phyloP scores from a whole-genome alignment of 345 rosid genomes.

The Alliaria petiolata region DNA sequence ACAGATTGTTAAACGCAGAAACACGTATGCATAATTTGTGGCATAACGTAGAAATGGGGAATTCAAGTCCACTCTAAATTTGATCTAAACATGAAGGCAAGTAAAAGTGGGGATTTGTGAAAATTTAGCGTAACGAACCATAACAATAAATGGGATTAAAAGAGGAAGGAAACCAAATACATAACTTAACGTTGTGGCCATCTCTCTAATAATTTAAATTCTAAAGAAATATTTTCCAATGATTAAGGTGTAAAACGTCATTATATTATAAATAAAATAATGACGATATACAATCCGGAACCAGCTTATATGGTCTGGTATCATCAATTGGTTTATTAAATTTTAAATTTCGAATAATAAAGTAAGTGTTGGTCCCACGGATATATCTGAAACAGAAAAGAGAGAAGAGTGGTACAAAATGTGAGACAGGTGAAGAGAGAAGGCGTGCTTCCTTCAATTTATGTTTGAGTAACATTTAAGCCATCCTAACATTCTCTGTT shows the following conservation, averaged over 20 bases:
- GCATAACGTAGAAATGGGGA: neutral
- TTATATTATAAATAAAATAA: neutral
- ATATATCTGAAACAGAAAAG: constrained; percentile 29
- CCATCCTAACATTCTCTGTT: constrained; percentile 53
- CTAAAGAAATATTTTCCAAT: neutral
- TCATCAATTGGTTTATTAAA: neutral
- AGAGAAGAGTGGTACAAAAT: constrained; percentile 20
- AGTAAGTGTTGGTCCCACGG: constrained; percentile 26
- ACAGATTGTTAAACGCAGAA: neutral
- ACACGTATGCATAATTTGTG: neutral
- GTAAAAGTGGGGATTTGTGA: constrained; percentile 65
- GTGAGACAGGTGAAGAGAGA: constrained; percentile 26
- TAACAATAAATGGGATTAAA: constrained; percentile 44
- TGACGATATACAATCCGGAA: constrained; percentile 2
- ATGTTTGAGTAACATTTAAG: constrained; percentile 59
- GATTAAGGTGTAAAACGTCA: neutral
- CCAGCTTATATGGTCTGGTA: constrained; percentile 6
- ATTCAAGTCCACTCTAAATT: neutral
- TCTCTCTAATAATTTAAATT: constrained; percentile 11
- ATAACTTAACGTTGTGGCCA: constrained; percentile 74
- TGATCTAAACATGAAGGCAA: neutral
- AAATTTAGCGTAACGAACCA: constrained; percentile 97
- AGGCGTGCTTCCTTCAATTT: constrained; percentile 37
- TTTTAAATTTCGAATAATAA: neutral
- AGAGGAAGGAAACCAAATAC: constrained; percentile 36